Base-by-base conservation (phyloP, 192 early-diverging fungal species). In the Funneliformis mosseae region DNA sequence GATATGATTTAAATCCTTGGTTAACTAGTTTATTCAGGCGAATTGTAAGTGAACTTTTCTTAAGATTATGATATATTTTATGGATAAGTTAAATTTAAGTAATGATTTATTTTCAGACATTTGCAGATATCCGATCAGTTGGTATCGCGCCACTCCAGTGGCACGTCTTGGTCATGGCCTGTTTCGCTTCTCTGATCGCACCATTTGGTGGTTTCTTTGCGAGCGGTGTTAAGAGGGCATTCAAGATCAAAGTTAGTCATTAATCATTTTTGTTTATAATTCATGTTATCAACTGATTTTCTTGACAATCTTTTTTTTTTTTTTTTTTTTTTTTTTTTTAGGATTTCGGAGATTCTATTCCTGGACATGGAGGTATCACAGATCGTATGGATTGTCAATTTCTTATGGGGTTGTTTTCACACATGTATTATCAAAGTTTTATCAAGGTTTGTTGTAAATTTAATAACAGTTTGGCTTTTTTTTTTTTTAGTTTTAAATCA, bases 141-240 rank as follows among this genome's bases (percentile, higher is more conserved):
- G 87, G 84, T 80, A 88, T 98, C 69, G 90, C 92, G 21, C 95
- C 95, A 33, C 83, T 99, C 76, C 95, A 97, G 83, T 89, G 95
- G 50, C 97, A 99, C 83, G 91, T 94, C 45, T 84, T 99, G 38
- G 87, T 94, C 33, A 91, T 99, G 87, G 92, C 97, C 0, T 88
- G 91, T 72, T 99, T 98, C 89, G 96, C 97, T 5, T 96, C 95
- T 27, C 81, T 96, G 79, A 97, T 99, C 82, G 96, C 96, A 69
- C 97, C 97, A 16, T 98, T 99, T 85, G 97, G 97, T 72, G 97
- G 97, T 14, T 99, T 98, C 89, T 99, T 99, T 88, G 97, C 97
- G 8, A 94, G 93, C 80, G 97, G 96, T 21, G 92, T 97, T 76
- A 99, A 99, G 85, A 90, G 97, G 41, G 97, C 97, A 2, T 97